Evolutionary conservation across 2,329 filamentous ascomycete species (phyloP).

Genomic region (Sporothrix protearum): DNA sequence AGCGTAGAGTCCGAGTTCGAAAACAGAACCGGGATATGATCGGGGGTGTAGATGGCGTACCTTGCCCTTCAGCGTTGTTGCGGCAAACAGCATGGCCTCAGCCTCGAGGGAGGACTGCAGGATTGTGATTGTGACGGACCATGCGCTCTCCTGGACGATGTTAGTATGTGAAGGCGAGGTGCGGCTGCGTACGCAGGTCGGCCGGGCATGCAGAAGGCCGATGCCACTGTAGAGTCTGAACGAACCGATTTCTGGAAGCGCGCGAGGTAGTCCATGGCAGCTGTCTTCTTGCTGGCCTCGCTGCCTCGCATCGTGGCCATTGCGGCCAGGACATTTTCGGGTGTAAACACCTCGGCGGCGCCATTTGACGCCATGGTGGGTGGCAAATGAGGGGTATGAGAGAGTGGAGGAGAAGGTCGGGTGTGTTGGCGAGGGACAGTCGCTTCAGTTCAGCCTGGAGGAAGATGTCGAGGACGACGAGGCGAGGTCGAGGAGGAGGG

Average conservation of each 20-base stretch:
- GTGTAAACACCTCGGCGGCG: slow-evolving; percentile 69
- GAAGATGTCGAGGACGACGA: not conserved
- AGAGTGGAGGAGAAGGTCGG: not conserved
- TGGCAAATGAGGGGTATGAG: slow-evolving; percentile 8
- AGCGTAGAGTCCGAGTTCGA: not conserved
- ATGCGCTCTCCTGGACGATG: slow-evolving; percentile 70
- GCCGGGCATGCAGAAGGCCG: too few species aligned
- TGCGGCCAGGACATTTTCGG: slow-evolving; percentile 72
- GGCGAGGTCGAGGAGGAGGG: not conserved
- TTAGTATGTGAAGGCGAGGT: not conserved
- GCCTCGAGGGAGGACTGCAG: slow-evolving; percentile 76
- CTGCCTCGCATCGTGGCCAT: slow-evolving; percentile 88
- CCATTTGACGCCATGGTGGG: slow-evolving; percentile 63
- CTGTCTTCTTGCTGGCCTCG: slow-evolving; percentile 79
- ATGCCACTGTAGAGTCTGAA: slow-evolving; percentile 29
- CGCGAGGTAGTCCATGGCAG: slow-evolving; percentile 79
- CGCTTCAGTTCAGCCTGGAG: not conserved
- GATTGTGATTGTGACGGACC: slow-evolving; percentile 82
- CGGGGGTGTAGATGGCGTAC: slow-evolving; percentile 45
- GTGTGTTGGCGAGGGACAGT: not conserved
- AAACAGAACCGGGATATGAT: not conserved
- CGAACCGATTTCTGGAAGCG: slow-evolving; percentile 96
- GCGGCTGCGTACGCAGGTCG: not conserved
- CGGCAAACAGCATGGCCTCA: slow-evolving; percentile 90
- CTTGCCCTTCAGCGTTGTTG: slow-evolving; percentile 97